phyloP scores from a whole-genome alignment of 805 yeast genomes.

The Kregervanrija fluxuum region DNA sequence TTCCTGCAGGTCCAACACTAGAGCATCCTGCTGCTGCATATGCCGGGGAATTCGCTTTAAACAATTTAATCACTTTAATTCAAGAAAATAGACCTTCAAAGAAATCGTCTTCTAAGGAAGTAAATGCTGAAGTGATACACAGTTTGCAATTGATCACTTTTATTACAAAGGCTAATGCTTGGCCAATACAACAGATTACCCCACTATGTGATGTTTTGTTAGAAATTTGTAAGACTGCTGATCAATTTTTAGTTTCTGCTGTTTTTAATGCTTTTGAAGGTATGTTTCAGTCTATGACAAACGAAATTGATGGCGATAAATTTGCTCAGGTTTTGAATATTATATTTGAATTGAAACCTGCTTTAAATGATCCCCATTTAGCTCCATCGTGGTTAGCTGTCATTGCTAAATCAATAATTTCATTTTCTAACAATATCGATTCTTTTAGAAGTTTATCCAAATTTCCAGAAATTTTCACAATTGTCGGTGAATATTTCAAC shows the following conservation, averaged over 20 bases:
- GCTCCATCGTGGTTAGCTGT: slow-evolving; percentile 96
- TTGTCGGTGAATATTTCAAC: slow-evolving; percentile 56
- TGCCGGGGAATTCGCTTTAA: slow-evolving; percentile 63
- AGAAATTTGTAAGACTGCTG: slow-evolving; percentile 71
- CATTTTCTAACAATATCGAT: slow-evolving; percentile 42
- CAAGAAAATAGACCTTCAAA: slow-evolving; percentile 30
- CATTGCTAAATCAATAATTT: slow-evolving; percentile 68
- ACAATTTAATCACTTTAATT: slow-evolving; percentile 42
- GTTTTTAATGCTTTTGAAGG: slow-evolving; percentile 83
- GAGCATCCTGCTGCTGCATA: slow-evolving; percentile 71
- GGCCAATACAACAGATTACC: slow-evolving; percentile 71
- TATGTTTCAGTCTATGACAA: slow-evolving; percentile 57
- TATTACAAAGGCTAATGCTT: slow-evolving; percentile 66
- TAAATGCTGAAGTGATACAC: slow-evolving; percentile 59
- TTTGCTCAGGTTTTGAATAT: slow-evolving; percentile 59
- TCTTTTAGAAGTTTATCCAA: slow-evolving; percentile 46
- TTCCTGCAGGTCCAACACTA: slow-evolving; percentile 71
- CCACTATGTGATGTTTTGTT: slow-evolving; percentile 69
- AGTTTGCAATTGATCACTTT: slow-evolving; percentile 67
- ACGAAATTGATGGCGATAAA: slow-evolving; percentile 48
- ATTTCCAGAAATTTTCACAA: slow-evolving; percentile 48
- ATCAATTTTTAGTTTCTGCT: slow-evolving; percentile 75
- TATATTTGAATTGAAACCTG: slow-evolving; percentile 74
- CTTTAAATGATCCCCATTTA: slow-evolving; percentile 73
- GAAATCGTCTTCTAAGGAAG: slow-evolving; percentile 35